These are phyloP conservation scores for Aristolochia contorta DNA, from an alignment of 164 flowering plant genomes.

Conservation along the genomic window DNA sequence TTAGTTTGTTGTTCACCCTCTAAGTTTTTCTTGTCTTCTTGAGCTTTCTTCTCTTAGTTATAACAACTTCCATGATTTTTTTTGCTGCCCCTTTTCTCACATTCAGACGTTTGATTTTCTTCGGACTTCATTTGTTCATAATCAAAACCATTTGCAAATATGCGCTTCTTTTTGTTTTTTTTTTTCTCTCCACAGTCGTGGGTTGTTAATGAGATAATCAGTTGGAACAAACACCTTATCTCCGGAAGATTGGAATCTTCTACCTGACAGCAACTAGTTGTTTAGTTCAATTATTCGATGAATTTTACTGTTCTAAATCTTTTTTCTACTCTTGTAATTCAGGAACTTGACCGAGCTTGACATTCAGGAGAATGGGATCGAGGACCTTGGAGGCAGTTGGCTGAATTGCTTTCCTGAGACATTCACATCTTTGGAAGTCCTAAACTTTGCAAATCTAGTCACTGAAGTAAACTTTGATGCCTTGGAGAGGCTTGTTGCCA, in stretches of 20 bases:
- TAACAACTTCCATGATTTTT: too few relatives aligned
- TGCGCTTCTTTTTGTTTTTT: too few relatives aligned
- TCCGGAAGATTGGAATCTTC: neutral
- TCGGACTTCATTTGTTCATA: too few relatives aligned
- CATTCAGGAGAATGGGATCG: slow-evolving; percentile 47
- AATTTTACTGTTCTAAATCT: too few relatives aligned
- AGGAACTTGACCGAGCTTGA: slow-evolving; percentile 57
- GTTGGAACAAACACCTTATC: neutral
- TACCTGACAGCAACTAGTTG: neutral
- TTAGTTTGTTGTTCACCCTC: too few relatives aligned
- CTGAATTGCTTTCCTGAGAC: slow-evolving; percentile 69
- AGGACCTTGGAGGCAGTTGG: slow-evolving; percentile 54
- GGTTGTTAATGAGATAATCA: neutral
- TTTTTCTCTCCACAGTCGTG: neutral
- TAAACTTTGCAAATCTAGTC: slow-evolving; percentile 47
- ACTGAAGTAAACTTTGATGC: slow-evolving; percentile 47
- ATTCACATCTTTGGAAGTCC: slow-evolving; percentile 53
- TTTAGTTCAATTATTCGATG: neutral
- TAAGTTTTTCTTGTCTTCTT: too few relatives aligned
- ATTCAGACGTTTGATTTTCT: too few relatives aligned
- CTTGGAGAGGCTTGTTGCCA: slow-evolving; percentile 51
- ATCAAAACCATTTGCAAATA: too few relatives aligned
- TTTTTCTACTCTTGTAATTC: slow-evolving; percentile 6
- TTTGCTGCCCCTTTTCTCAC: too few relatives aligned
- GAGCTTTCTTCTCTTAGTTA: too few relatives aligned